Evolutionary conservation across 2,329 filamentous ascomycete species (phyloP).

Genomic region (Sarocladium strictum): DNA sequence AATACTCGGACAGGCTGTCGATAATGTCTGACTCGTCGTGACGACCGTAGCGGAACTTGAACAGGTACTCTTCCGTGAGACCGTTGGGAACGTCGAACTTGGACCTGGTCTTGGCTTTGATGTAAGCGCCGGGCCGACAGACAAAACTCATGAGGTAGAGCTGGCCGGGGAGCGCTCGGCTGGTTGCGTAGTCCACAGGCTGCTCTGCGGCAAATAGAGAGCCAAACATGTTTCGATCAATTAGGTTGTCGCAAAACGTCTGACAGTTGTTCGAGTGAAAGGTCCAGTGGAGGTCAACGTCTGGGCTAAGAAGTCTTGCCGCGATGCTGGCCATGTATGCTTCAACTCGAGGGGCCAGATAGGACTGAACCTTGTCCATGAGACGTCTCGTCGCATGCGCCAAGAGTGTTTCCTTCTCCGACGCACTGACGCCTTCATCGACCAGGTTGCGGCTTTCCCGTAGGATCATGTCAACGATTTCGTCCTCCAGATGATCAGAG

Average conservation of each 20-base stretch:
- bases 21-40: slow-evolving; percentile 36
- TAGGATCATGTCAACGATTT: slow-evolving; percentile 22
- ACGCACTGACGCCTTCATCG: slow-evolving; percentile 15
- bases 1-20: slow-evolving; percentile 37
- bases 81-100: slow-evolving; percentile 34
- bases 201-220: slow-evolving; percentile 17
- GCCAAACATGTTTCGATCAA: slow-evolving; percentile 24
- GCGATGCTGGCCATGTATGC: slow-evolving; percentile 26
- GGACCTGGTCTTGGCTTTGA: slow-evolving; percentile 18
- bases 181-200: neutral
- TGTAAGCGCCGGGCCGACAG: slow-evolving; percentile 23
- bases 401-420: slow-evolving; percentile 14
- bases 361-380: slow-evolving; percentile 17
- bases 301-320: slow-evolving; percentile 20
- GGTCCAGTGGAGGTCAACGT: slow-evolving; percentile 24
- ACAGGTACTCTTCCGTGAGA: slow-evolving; percentile 36
- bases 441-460: slow-evolving; percentile 17
- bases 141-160: slow-evolving; percentile 34
- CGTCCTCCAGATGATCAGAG: slow-evolving; percentile 17
- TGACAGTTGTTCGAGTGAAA: slow-evolving; percentile 30
- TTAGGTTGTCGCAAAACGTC: slow-evolving; percentile 29
- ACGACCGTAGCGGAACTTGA: slow-evolving; percentile 30
- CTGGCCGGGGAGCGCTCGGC: slow-evolving; percentile 14
- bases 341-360: slow-evolving; percentile 19
- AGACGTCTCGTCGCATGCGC: slow-evolving; percentile 12